phyloP scores from a whole-genome alignment of 2,329 filamentous ascomycete species.

The Cordyceps militaris region DNA sequence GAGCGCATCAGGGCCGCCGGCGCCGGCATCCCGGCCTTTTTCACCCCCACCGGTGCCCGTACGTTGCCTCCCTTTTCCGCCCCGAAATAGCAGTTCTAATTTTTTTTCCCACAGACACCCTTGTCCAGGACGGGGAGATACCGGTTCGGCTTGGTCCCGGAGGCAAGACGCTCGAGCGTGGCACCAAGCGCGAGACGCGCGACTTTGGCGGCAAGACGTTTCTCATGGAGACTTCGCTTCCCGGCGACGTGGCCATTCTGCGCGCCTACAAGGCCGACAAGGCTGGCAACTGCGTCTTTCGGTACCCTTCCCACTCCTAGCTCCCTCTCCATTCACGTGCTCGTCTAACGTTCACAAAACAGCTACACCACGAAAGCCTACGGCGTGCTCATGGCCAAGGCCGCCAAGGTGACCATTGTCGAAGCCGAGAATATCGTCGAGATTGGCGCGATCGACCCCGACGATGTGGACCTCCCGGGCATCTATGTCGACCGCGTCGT shows the following conservation, averaged over 20 bases:
- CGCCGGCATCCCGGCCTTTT: slow-evolving; percentile 74
- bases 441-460: slow-evolving; percentile 63
- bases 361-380: slow-evolving; percentile 70
- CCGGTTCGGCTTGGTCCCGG: slow-evolving; percentile 54
- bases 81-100: slow-evolving; percentile 9
- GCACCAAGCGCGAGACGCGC: slow-evolving; percentile 60
- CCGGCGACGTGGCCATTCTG: slow-evolving; percentile 70
- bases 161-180: slow-evolving; percentile 55
- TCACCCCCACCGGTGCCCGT: slow-evolving; percentile 66
- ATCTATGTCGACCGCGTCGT: slow-evolving; percentile 81
- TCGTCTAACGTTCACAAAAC: not conserved
- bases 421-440: slow-evolving; percentile 82
- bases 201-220: slow-evolving; percentile 67
- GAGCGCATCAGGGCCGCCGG: slow-evolving; percentile 67
- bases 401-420: slow-evolving; percentile 69
- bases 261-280: slow-evolving; percentile 71
- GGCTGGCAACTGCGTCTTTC: slow-evolving; percentile 73
- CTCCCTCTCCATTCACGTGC: not conserved
- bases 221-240: slow-evolving; percentile 69
- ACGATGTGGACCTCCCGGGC: slow-evolving; percentile 70
- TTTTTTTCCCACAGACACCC: slow-evolving; percentile 41
- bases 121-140: slow-evolving; percentile 62
- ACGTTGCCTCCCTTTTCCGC: slow-evolving; percentile 23
- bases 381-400: slow-evolving; percentile 72
- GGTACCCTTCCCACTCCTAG: slow-evolving; percentile 32